phyloP scores from a whole-genome alignment of 2,329 filamentous ascomycete species.

The Aschersonia sp. region DNA sequence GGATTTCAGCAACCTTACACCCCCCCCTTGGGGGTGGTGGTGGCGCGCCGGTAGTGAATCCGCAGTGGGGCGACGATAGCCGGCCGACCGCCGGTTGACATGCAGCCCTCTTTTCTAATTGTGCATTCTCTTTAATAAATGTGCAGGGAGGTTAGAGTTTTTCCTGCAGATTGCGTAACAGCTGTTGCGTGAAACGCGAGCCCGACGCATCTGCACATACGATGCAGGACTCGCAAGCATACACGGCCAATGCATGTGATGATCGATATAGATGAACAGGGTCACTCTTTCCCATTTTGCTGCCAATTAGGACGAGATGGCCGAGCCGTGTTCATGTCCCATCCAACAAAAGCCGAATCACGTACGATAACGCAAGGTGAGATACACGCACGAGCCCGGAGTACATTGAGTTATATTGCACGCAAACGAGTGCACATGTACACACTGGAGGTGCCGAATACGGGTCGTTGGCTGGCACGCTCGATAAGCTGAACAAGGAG shows the following conservation, averaged over 20 bases:
- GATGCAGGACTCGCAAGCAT: too few species aligned
- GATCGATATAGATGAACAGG: too few species aligned
- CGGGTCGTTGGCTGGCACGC: not conserved
- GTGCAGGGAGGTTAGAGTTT: too few species aligned
- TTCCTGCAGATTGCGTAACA: not conserved
- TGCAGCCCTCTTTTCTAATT: not conserved
- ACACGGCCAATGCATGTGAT: too few species aligned
- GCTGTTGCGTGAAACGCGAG: not conserved
- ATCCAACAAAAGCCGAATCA: too few species aligned
- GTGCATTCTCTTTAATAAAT: not conserved
- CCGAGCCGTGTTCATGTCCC: too few species aligned
- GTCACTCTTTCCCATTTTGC: too few species aligned
- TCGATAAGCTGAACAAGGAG: not conserved
- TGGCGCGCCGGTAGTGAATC: not conserved
- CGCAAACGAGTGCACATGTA: not conserved
- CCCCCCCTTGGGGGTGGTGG: not conserved
- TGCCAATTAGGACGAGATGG: too few species aligned
- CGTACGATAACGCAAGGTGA: too few species aligned
- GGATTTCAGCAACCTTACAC: not conserved
- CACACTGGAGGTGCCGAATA: too few species aligned
- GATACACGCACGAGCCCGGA: not conserved
- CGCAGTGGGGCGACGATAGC: not conserved
- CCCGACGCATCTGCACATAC: too few species aligned
- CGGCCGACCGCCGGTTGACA: conserved; percentile 3
- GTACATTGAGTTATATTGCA: not conserved